Percentiles rank a stretch among this genome's conserved stretches.
phyloP scores from a whole-genome alignment of 2,329 filamentous ascomycete species.

The Teratosphaeria zuluensis region DNA sequence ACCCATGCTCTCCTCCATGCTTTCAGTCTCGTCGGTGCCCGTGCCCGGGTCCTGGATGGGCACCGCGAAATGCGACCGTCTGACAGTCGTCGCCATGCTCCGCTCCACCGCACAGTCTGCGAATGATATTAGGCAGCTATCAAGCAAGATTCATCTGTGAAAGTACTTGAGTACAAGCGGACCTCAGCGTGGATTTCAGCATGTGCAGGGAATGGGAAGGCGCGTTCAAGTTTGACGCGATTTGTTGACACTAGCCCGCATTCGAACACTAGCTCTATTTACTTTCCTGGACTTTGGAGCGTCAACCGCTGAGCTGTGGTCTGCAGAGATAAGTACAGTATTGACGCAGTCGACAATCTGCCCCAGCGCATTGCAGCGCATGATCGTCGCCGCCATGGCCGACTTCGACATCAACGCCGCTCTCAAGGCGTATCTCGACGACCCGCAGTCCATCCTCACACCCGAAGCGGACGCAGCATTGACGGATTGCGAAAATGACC shows the following conservation, averaged over 20 bases:
- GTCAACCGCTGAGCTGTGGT: too few relatives aligned
- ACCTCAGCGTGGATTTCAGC: background rate
- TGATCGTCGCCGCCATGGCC: slow-evolving; percentile 48
- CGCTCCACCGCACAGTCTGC: background rate
- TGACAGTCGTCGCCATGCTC: slow-evolving; percentile 13
- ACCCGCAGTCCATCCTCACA: slow-evolving; percentile 72
- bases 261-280: too few relatives aligned
- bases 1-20: slow-evolving; percentile 40
- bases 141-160: background rate
- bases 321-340: background rate
- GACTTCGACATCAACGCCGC: slow-evolving; percentile 94
- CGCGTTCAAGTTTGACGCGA: background rate
- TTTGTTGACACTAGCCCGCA: too few relatives aligned
- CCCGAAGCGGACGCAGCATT: slow-evolving; percentile 76
- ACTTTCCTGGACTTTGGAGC: too few relatives aligned
- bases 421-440: slow-evolving; percentile 93
- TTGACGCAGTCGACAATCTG: background rate
- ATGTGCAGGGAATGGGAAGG: background rate
- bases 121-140: background rate
- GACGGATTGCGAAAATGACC: slow-evolving; percentile 85
- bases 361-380: slow-evolving; percentile 4
- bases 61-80: slow-evolving; percentile 9
- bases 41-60: slow-evolving; percentile 12
- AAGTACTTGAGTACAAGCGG: too few relatives aligned
- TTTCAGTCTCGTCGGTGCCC: slow-evolving; percentile 27